Evolutionary conservation across 2,329 filamentous ascomycete genomes (phyloP).

Genomic region (Rutstroemia sp.): DNA sequence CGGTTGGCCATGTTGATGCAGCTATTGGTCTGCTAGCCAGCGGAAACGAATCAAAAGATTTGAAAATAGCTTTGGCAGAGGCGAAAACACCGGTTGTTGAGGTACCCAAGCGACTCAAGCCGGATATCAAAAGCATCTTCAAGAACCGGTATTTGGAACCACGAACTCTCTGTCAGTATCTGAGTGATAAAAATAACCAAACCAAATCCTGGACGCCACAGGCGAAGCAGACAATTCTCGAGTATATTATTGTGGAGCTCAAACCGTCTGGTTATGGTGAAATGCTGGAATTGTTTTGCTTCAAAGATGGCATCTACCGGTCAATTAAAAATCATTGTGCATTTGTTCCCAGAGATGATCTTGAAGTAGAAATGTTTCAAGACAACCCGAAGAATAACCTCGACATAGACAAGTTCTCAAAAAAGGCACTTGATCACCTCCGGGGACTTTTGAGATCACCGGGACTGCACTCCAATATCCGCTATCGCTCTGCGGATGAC

Average conservation of each 20-base stretch:
- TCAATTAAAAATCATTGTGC: constrained; percentile 9
- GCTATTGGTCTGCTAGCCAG: constrained; percentile 11
- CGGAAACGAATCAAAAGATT: constrained; percentile 5
- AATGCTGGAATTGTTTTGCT: constrained; percentile 18
- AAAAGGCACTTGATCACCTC: not conserved
- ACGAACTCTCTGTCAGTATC: constrained; percentile 11
- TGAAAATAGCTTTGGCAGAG: constrained; percentile 18
- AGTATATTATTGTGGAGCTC: constrained; percentile 15
- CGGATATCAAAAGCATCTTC: constrained; percentile 11
- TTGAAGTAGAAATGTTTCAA: constrained; percentile 17
- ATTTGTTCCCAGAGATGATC: constrained; percentile 16
- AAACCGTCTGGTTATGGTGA: constrained; percentile 8
- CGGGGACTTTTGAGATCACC: constrained; percentile 5
- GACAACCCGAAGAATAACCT: constrained; percentile 13
- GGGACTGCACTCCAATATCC: constrained; percentile 14
- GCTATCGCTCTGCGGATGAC: constrained; percentile 11
- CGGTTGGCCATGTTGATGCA: constrained; percentile 14
- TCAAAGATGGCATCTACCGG: constrained; percentile 18
- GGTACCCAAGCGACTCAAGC: constrained; percentile 14
- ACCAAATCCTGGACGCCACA: constrained; percentile 8
- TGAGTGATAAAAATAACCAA: constrained; percentile 2
- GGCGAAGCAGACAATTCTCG: constrained; percentile 15
- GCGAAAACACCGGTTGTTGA: constrained; percentile 20
- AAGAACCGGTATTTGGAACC: constrained; percentile 7
- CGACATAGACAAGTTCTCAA: constrained; percentile 13